Evolutionary conservation across 139 green algal species (phyloP).

Genomic region (Coccomyxa sp.): DNA sequence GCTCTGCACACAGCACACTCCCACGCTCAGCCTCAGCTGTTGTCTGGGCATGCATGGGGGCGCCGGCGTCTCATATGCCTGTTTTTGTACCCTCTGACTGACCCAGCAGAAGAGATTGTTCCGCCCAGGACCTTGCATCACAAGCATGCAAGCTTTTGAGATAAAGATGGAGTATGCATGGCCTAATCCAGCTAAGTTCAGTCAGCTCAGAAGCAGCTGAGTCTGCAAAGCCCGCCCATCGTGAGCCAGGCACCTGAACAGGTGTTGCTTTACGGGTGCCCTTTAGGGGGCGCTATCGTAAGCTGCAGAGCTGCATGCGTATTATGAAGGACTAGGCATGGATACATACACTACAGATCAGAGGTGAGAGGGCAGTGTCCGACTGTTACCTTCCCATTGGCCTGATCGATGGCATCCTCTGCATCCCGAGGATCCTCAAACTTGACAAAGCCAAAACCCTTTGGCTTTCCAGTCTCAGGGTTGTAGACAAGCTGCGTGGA

Average conservation of each 20-base stretch:
- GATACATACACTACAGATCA: neutral
- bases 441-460: conserved; percentile 40
- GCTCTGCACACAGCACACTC: conserved; percentile 1
- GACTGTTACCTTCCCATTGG: conserved; percentile 19
- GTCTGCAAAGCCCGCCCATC: no score
- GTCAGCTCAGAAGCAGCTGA: neutral
- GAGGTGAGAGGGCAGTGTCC: no score
- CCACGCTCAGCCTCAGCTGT: neutral
- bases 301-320: neutral
- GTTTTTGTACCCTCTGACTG: no score
- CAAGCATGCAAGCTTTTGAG: no score
- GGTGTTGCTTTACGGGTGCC: neutral
- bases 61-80: no score
- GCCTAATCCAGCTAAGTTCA: neutral
- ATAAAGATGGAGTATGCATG: neutral
- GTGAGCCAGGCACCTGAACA: no score
- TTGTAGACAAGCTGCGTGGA: conserved; percentile 34
- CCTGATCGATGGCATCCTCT: conserved; percentile 26
- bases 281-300: neutral
- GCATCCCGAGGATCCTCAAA: conserved; percentile 36
- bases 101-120: neutral
- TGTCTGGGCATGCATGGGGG: no score
- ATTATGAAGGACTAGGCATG: neutral
- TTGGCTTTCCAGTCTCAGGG: conserved; percentile 26
- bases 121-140: neutral